Evolutionary conservation across 352 stramenopile genomes (phyloP).

Genomic region (Phytophthora ramorum): DNA sequence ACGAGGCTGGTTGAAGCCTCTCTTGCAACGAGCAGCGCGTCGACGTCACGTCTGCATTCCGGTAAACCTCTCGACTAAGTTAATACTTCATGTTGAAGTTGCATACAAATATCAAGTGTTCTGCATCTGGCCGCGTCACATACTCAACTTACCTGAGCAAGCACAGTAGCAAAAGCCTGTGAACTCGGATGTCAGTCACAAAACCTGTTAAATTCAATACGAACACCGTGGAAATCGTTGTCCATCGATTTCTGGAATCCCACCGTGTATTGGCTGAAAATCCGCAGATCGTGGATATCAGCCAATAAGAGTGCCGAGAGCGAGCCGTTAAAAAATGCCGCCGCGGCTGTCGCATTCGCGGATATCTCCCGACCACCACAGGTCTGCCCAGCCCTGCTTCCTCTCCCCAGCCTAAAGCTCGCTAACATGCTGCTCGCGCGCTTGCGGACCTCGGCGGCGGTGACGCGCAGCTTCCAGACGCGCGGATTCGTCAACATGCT

Average conservation of each 20-base stretch:
- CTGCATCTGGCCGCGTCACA: slow-evolving; percentile 3
- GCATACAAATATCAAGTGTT: slow-evolving; percentile 9
- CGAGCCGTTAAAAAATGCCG: slow-evolving; percentile 15
- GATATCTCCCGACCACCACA: slow-evolving; percentile 19
- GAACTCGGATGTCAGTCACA: no score
- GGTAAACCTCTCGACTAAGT: slow-evolving; percentile 20
- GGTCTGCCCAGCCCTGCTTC: slow-evolving; percentile 24
- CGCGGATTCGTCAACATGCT: slow-evolving; percentile 51
- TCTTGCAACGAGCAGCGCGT: slow-evolving; percentile 14
- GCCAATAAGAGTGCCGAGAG: not conserved
- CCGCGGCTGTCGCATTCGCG: slow-evolving; percentile 20
- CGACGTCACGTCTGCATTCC: not conserved
- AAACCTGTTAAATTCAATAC: slow-evolving; percentile 10
- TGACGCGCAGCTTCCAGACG: slow-evolving; percentile 30
- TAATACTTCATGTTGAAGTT: slow-evolving; percentile 24
- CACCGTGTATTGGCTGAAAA: no score
- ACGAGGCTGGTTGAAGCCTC: slow-evolving; percentile 39
- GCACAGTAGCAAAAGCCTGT: not conserved
- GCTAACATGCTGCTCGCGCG: slow-evolving; percentile 65
- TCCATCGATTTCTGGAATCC: slow-evolving; percentile 7
- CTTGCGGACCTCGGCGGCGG: slow-evolving; percentile 27
- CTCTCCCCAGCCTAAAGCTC: slow-evolving; percentile 9
- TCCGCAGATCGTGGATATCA: not conserved
- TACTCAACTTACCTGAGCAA: slow-evolving; percentile 4
- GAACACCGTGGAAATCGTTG: slow-evolving; percentile 8